A percentile compares a stretch with the other conserved stretches of the same genome.
These are phyloP conservation scores for Colletotrichum spaethianum DNA, from an alignment of 2,329 filamentous ascomycete genomes.

Conservation along the genomic window DNA sequence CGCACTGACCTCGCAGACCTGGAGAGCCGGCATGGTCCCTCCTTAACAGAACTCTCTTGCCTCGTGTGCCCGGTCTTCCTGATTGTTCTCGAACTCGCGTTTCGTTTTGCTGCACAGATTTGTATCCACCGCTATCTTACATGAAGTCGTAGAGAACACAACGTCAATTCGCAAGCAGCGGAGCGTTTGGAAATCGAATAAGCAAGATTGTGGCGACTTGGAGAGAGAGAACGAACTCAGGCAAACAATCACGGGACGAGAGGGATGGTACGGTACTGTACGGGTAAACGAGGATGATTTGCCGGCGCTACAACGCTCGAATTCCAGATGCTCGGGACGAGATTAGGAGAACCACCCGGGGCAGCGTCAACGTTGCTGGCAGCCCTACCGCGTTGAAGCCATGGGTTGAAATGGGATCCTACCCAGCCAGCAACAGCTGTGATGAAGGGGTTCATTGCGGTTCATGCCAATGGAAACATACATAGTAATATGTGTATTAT, in stretches of 20 bases:
- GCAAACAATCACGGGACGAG: not conserved
- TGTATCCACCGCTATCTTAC: not conserved
- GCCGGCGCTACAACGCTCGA: slow-evolving; percentile 6
- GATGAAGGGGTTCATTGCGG: slow-evolving; percentile 14
- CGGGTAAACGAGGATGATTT: not conserved
- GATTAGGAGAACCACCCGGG: not conserved
- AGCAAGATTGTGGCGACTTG: not conserved
- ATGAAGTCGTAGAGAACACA: not conserved
- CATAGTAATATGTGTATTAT: no score
- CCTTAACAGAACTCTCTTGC: not conserved
- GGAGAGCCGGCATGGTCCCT: slow-evolving; percentile 14
- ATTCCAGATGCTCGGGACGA: slow-evolving; percentile 22
- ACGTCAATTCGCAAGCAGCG: not conserved
- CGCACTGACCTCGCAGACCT: slow-evolving; percentile 2
- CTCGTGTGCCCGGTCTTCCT: not conserved
- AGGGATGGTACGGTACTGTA: not conserved
- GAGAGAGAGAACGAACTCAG: not conserved
- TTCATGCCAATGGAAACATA: slow-evolving; percentile 13
- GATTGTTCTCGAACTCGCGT: not conserved
- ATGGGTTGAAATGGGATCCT: not conserved
- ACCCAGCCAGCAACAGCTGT: not conserved
- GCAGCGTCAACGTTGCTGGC: not conserved
- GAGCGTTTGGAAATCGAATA: no score
- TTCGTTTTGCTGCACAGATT: not conserved
- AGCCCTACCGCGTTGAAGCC: slow-evolving; percentile 19